Evolutionary conservation across 768 basidiomycete genomes (phyloP).

Genomic region (Scleroderma citrinum): DNA sequence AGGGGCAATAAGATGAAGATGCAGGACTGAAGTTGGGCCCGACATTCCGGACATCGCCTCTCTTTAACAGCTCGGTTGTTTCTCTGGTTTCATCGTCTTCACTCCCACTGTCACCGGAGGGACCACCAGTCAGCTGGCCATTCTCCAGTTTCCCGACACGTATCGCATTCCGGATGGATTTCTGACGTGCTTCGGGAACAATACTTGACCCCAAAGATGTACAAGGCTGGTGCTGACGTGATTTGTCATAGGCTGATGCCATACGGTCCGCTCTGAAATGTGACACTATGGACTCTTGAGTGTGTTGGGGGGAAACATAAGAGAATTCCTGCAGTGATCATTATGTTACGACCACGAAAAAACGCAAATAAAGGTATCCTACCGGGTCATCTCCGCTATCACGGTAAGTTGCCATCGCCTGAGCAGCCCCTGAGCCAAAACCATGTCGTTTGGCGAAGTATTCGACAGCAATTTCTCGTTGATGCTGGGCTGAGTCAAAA

Average conservation of each 20-base stretch:
- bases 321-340: constrained; percentile 26
- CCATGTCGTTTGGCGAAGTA: constrained; percentile 58
- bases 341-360: constrained; percentile 1
- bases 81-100: constrained; percentile 48
- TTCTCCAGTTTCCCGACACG: constrained; percentile 53
- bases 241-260: constrained; percentile 42
- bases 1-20: background rate
- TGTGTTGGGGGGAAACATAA: constrained; percentile 34
- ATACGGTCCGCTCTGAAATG: constrained; percentile 59
- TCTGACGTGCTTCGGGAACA: constrained; percentile 38
- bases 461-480: constrained; percentile 68
- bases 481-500: constrained; percentile 57
- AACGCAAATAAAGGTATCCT: constrained; percentile 12
- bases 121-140: constrained; percentile 44
- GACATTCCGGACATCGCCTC: constrained; percentile 47
- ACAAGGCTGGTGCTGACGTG: constrained; percentile 27
- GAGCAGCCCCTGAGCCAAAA: constrained; percentile 49
- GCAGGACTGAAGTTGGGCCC: constrained; percentile 37
- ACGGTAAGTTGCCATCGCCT: constrained; percentile 44
- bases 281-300: constrained; percentile 38
- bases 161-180: constrained; percentile 46
- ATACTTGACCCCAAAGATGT: constrained; percentile 39
- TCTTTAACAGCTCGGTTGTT: constrained; percentile 44
- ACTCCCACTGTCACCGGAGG: constrained; percentile 46
- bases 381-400: constrained; percentile 43